Evolutionary conservation across 2,329 filamentous ascomycete species (phyloP).

Genomic region (Fusarium pilosicola): DNA sequence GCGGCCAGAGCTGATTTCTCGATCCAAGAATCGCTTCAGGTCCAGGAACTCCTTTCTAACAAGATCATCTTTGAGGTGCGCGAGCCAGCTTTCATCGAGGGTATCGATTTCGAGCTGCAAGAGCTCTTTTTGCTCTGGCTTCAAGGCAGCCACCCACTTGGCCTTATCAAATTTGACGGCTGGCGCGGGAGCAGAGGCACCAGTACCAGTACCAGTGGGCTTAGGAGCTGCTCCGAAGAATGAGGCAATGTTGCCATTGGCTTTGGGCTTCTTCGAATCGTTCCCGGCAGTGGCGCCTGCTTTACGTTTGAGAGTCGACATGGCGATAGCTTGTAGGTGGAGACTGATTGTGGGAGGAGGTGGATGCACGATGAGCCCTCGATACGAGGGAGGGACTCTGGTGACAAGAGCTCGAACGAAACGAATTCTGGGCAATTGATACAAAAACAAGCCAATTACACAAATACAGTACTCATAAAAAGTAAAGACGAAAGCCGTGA

Average conservation of each 20-base stretch:
- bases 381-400: conserved; percentile 23
- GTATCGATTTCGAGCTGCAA: conserved; percentile 92
- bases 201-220: conserved; percentile 46
- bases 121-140: conserved; percentile 81
- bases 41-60: conserved; percentile 82
- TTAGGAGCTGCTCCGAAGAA: conserved; percentile 82
- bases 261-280: conserved; percentile 76
- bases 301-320: conserved; percentile 75
- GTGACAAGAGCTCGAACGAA: conserved; percentile 3
- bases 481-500: neutral
- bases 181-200: conserved; percentile 46
- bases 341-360: conserved; percentile 27
- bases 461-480: neutral
- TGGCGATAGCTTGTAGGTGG: conserved; percentile 45
- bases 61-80: conserved; percentile 87
- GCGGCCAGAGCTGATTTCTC: conserved; percentile 76
- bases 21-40: conserved; percentile 86
- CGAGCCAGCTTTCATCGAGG: conserved; percentile 90
- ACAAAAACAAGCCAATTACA: neutral
- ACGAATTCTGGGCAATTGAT: conserved; percentile 31
- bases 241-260: conserved; percentile 83
- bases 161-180: conserved; percentile 81
- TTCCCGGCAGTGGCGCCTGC: conserved; percentile 57
- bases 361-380: conserved; percentile 34
- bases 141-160: conserved; percentile 86